phyloP scores from a whole-genome alignment of 768 basidiomycete species.

The Podaxis mareebaensis region DNA sequence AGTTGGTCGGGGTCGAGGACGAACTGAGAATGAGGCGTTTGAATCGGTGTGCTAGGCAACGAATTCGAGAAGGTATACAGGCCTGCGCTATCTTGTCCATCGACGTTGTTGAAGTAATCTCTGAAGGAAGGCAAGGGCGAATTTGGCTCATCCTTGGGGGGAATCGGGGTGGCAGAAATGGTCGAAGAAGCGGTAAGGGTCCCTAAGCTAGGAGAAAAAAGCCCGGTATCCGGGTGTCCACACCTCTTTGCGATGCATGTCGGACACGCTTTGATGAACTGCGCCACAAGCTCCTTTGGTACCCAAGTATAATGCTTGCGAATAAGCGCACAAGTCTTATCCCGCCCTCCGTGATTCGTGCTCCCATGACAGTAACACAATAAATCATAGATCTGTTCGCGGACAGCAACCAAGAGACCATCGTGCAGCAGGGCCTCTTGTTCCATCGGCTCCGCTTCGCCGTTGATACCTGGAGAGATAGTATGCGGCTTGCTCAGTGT shows the following conservation, averaged over 20 bases:
- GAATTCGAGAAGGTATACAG: neutral
- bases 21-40: slow-evolving; percentile 13
- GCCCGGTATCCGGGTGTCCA: slow-evolving; percentile 27
- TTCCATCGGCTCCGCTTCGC: slow-evolving; percentile 18
- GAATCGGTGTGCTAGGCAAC: slow-evolving; percentile 12
- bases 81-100: slow-evolving; percentile 14
- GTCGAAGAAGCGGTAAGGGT: neutral
- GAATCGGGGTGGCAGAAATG: neutral
- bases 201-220: neutral
- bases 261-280: slow-evolving; percentile 79
- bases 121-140: slow-evolving; percentile 23
- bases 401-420: slow-evolving; percentile 70
- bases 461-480: slow-evolving; percentile 24
- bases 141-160: slow-evolving; percentile 15
- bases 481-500: slow-evolving; percentile 40
- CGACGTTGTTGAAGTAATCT: slow-evolving; percentile 22
- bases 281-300: slow-evolving; percentile 79
- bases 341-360: slow-evolving; percentile 72
- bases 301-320: slow-evolving; percentile 78
- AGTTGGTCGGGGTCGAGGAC: neutral
- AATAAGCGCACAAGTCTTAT: slow-evolving; percentile 71
- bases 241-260: slow-evolving; percentile 60
- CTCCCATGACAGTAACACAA: slow-evolving; percentile 72
- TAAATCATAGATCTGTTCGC: slow-evolving; percentile 78
- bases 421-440: slow-evolving; percentile 67